Evolutionary conservation across 768 basidiomycete species (phyloP).

Genomic region (Pisolithus microcarpus): DNA sequence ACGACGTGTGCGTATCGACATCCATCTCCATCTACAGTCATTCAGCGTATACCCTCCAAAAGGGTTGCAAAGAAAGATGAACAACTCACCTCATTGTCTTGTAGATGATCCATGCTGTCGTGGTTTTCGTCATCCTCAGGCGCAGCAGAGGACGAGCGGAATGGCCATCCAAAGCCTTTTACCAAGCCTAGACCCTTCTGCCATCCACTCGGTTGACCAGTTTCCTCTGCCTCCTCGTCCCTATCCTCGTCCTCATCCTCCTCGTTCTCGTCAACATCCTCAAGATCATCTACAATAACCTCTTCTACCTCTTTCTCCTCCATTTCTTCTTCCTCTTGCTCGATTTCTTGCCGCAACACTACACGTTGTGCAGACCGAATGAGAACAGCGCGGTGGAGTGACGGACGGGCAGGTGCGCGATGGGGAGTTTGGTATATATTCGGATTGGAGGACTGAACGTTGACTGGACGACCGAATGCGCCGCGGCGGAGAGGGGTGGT

Average conservation of each 20-base stretch:
- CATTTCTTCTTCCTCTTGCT: slow-evolving; percentile 43
- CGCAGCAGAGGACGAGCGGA: slow-evolving; percentile 22
- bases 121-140: slow-evolving; percentile 9
- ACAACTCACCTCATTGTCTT: slow-evolving; percentile 20
- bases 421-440: slow-evolving; percentile 16
- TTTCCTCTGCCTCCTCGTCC: slow-evolving; percentile 4
- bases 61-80: too few relatives aligned
- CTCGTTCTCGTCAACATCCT: slow-evolving; percentile 21
- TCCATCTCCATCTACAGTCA: not conserved
- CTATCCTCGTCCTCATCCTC: slow-evolving; percentile 11
- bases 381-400: slow-evolving; percentile 62
- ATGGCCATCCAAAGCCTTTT: slow-evolving; percentile 23
- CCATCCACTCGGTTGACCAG: slow-evolving; percentile 19
- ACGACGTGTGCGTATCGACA: not conserved
- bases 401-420: slow-evolving; percentile 30
- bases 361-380: slow-evolving; percentile 64
- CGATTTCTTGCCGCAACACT: slow-evolving; percentile 43
- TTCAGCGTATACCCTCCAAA: not conserved
- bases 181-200: slow-evolving; percentile 29
- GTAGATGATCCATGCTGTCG: too few relatives aligned
- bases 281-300: slow-evolving; percentile 28
- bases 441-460: not conserved
- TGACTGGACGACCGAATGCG: slow-evolving; percentile 1
- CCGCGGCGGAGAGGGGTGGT: slow-evolving; percentile 5
- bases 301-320: slow-evolving; percentile 49